Evolutionary conservation across 1,284 basidiomycete species (phyloP).

Genomic region (Limonomyces culmigenus): DNA sequence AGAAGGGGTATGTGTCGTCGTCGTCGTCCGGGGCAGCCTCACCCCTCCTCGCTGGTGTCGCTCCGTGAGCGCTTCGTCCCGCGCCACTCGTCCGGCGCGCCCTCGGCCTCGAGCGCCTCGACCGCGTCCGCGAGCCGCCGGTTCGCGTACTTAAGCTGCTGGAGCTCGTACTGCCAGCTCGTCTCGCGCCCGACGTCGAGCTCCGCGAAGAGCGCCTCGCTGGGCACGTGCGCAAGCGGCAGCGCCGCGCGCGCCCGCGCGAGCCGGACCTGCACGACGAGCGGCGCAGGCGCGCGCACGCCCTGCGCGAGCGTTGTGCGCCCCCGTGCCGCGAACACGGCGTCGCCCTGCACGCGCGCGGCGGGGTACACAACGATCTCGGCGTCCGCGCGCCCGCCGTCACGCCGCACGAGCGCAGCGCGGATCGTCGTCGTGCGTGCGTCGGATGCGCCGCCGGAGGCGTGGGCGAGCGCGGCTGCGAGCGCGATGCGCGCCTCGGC

Average conservation of each 20-base stretch:
- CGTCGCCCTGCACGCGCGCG: constrained; percentile 7
- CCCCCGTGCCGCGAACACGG: not conserved
- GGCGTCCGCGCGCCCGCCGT: constrained; percentile 15
- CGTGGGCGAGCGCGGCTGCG: constrained; percentile 7
- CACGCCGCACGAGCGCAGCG: constrained; percentile 18
- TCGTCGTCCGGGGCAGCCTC: not conserved
- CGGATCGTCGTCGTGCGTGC: constrained; percentile 12
- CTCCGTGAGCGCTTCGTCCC: too few species aligned
- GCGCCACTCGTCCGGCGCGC: constrained; percentile 2
- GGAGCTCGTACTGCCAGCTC: constrained; percentile 87
- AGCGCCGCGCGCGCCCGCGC: constrained; percentile 5
- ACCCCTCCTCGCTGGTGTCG: not conserved
- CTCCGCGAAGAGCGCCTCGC: constrained; percentile 53
- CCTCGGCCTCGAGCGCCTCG: constrained; percentile 25
- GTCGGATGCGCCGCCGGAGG: constrained; percentile 12
- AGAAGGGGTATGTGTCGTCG: not conserved
- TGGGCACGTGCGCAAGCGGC: constrained; percentile 14
- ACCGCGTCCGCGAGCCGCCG: constrained; percentile 58
- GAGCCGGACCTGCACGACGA: constrained; percentile 16
- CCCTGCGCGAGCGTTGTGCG: not conserved
- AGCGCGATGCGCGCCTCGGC: constrained; percentile 9
- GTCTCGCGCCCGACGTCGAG: constrained; percentile 47
- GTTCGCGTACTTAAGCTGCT: constrained; percentile 69
- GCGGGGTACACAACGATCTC: constrained; percentile 22
- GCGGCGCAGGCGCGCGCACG: constrained; percentile 5